phyloP scores from a whole-genome alignment of 345 rosid species.

The Brassica rapa region DNA sequence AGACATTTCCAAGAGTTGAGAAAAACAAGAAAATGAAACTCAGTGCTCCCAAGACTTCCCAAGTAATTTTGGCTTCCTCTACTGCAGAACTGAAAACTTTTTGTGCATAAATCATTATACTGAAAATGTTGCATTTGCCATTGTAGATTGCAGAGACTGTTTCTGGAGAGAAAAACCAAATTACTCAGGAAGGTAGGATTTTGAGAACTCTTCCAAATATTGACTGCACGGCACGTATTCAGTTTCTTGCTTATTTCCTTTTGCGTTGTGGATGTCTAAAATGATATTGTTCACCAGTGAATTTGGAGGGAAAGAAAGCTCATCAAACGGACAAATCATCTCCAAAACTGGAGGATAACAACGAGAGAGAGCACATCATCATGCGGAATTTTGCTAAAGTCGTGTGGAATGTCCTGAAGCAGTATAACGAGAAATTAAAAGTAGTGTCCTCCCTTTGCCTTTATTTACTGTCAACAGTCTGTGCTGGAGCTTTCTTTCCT shows the following conservation, averaged over 20 bases:
- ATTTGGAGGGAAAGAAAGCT: slow-evolving; percentile 27
- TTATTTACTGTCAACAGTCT: slow-evolving; percentile 7
- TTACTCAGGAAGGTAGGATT: slow-evolving; percentile 44
- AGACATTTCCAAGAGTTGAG: slow-evolving; percentile 46
- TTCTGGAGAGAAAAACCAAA: slow-evolving; percentile 26
- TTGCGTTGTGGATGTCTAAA: slow-evolving; percentile 19
- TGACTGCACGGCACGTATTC: neutral
- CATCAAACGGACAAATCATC: slow-evolving; percentile 19
- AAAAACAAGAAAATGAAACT: slow-evolving; percentile 62
- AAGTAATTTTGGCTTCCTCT: slow-evolving; percentile 44
- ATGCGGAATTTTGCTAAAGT: slow-evolving; percentile 73
- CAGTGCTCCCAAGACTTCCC: slow-evolving; percentile 41
- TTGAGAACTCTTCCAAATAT: slow-evolving; percentile 4
- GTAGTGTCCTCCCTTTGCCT: slow-evolving; percentile 39
- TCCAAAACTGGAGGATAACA: slow-evolving; percentile 33
- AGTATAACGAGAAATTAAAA: slow-evolving; percentile 67
- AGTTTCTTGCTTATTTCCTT: slow-evolving; percentile 4
- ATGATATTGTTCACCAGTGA: slow-evolving; percentile 35
- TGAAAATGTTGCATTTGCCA: neutral
- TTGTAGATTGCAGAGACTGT: slow-evolving; percentile 49
- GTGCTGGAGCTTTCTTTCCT: slow-evolving; percentile 1
- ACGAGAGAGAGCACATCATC: slow-evolving; percentile 53
- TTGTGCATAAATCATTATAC: slow-evolving; percentile 8
- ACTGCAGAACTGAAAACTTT: neutral
- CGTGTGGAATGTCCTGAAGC: slow-evolving; percentile 77